These are phyloP conservation scores for Ceratocystis albifundus DNA, from an alignment of 2,329 filamentous ascomycete genomes.

Conservation along the genomic window DNA sequence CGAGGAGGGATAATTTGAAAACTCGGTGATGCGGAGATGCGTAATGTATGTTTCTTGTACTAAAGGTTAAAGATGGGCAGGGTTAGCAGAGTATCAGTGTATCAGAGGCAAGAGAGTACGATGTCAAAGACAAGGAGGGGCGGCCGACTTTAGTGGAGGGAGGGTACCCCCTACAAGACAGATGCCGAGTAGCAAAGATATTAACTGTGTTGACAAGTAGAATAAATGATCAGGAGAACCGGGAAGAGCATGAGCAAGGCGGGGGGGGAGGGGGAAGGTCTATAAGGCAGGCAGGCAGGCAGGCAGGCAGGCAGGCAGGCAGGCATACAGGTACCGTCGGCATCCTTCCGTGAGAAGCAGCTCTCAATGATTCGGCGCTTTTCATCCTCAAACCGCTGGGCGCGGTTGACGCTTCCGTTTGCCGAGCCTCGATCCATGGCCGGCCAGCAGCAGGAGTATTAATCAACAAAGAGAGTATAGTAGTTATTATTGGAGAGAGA, in stretches of 20 bases:
- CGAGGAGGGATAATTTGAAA: conserved; percentile 65
- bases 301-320: not conserved
- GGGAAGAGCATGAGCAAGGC: not conserved
- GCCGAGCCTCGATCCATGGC: conserved; percentile 8
- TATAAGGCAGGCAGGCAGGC: no score
- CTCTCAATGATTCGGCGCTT: conserved; percentile 88
- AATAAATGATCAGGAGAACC: not conserved
- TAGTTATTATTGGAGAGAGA: not conserved
- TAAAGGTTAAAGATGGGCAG: conserved; percentile 29
- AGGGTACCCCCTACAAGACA: not conserved
- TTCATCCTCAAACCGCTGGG: conserved; percentile 92
- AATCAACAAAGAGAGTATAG: not conserved
- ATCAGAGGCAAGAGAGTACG: conserved; percentile 22
- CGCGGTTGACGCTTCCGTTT: conserved; percentile 31
- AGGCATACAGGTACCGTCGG: conserved; percentile 66
- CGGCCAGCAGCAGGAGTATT: not conserved
- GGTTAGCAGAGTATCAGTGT: conserved; percentile 14
- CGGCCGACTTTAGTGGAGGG: not conserved
- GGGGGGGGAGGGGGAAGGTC: no score
- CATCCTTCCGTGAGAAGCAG: conserved; percentile 84
- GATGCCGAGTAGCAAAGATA: not conserved
- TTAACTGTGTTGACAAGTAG: not conserved
- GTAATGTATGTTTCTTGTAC: conserved; percentile 94
- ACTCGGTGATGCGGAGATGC: conserved; percentile 84
- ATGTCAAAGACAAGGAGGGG: conserved; percentile 20